phyloP scores from a whole-genome alignment of 2,329 filamentous ascomycete species.

The Tolypocladium inflatum region DNA sequence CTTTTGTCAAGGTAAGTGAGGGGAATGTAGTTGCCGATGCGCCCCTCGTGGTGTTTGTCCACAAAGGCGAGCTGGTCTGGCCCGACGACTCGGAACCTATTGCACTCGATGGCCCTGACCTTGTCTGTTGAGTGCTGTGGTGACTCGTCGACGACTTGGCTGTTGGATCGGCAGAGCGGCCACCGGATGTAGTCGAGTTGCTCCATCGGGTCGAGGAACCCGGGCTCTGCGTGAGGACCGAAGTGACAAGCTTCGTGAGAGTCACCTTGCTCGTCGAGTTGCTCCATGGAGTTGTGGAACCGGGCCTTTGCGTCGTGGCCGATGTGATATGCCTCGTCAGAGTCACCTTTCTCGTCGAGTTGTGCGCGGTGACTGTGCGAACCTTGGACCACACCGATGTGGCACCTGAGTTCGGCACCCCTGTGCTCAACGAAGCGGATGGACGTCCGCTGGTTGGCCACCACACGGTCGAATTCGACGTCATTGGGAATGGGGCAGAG shows the following conservation, averaged over 20 bases:
- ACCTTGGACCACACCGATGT: neutral
- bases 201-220: neutral
- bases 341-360: neutral
- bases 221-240: neutral
- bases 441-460: neutral
- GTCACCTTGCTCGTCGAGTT: neutral
- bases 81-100: neutral
- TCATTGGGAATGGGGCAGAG: neutral
- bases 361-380: neutral
- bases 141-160: neutral
- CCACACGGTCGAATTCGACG: neutral
- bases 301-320: neutral
- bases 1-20: neutral
- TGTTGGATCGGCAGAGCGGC: neutral
- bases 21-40: neutral
- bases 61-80: neutral
- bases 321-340: neutral
- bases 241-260: neutral
- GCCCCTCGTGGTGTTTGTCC: neutral
- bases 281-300: neutral
- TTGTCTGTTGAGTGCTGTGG: neutral
- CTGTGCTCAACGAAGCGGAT: neutral
- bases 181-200: neutral
- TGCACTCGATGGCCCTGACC: neutral
- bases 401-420: neutral